phyloP scores from a whole-genome alignment of 192 early-diverging fungal genomes.

The Phlyctochytrium bullatum region DNA sequence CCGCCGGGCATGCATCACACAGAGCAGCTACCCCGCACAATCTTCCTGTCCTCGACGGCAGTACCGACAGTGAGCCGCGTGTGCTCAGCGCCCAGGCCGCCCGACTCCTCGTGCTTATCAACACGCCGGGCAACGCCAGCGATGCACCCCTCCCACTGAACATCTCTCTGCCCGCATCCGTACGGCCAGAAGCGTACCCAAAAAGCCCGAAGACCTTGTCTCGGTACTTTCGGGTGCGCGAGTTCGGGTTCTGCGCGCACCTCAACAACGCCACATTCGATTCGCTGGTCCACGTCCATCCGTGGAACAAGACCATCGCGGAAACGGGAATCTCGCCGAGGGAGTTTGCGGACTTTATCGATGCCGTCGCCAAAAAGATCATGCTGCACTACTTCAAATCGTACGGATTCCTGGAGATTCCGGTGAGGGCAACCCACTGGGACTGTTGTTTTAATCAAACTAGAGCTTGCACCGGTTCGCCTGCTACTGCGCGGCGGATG shows the following conservation, averaged over 20 bases:
- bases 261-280: slow-evolving; percentile 39
- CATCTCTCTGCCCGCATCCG: too few species aligned
- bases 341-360: slow-evolving; percentile 35
- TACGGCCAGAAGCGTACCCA: too few species aligned
- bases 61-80: too few species aligned
- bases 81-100: too few species aligned
- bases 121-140: too few species aligned
- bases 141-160: too few species aligned
- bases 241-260: slow-evolving; percentile 37
- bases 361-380: slow-evolving; percentile 25
- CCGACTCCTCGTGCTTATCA: too few species aligned
- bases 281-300: slow-evolving; percentile 14
- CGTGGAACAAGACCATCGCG: slow-evolving; percentile 25
- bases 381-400: background rate
- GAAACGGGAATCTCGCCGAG: background rate
- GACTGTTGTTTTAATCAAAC: background rate
- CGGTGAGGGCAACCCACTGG: background rate
- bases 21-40: too few species aligned
- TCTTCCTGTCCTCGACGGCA: too few species aligned
- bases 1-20: too few species aligned
- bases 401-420: background rate
- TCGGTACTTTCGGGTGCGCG: slow-evolving; percentile 15
- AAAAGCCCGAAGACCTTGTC: too few species aligned
- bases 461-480: slow-evolving; percentile 32
- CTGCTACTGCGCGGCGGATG: slow-evolving; percentile 46